Conservation (phyloP, 2,329 filamentous ascomycete species). For the Aspergillus sp. region DNA sequence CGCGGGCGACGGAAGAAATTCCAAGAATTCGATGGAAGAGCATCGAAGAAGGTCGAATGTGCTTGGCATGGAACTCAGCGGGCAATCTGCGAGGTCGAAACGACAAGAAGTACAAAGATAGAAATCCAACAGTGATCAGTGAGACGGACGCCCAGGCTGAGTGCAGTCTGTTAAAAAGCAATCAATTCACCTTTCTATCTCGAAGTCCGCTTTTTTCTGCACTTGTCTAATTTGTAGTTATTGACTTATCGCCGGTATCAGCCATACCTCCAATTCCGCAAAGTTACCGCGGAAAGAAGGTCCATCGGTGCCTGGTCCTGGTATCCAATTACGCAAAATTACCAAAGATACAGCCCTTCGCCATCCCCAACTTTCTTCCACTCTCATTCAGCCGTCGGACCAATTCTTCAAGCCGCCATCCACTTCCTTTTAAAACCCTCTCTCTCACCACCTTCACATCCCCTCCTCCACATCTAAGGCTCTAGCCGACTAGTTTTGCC, state of each 20-base stretch:
- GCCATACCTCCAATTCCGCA: constrained; percentile 10
- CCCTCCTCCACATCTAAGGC: constrained; percentile 9
- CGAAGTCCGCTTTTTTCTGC: background rate
- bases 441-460: constrained; percentile 13
- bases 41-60: constrained; percentile 29
- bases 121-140: constrained; percentile 6
- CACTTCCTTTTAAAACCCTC: constrained; percentile 19
- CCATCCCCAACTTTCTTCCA: constrained; percentile 1
- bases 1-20: constrained; percentile 20
- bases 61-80: constrained; percentile 26
- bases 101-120: constrained; percentile 16
- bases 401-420: constrained; percentile 13
- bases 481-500: background rate
- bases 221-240: background rate
- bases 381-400: background rate
- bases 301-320: constrained; percentile 19
- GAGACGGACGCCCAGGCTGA: background rate
- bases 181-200: background rate
- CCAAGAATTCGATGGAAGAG: constrained; percentile 33
- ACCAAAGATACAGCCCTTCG: constrained; percentile 6
- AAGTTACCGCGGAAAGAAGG: constrained; percentile 2
- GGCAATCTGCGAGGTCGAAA: constrained; percentile 17
- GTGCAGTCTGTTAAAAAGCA: constrained; percentile 11
- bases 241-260: constrained; percentile 21
- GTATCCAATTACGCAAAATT: constrained; percentile 12